These are phyloP conservation scores for Backusella morwellensis DNA, from an alignment of 192 early-diverging fungal species.

Conservation along the genomic window DNA sequence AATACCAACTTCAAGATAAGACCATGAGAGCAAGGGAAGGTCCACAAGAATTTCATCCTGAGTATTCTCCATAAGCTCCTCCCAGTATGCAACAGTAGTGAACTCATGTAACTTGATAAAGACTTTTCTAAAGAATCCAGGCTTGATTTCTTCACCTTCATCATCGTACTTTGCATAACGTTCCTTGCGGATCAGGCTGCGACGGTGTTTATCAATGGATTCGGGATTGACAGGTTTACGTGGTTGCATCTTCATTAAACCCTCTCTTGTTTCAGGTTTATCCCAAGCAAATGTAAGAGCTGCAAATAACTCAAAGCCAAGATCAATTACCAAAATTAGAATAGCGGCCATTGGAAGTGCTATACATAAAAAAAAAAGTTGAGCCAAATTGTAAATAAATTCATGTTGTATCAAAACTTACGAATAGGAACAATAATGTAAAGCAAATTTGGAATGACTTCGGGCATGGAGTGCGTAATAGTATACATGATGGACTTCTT, in stretches of 20 bases:
- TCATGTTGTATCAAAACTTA: neutral
- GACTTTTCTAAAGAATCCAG: conserved; percentile 21
- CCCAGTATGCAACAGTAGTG: conserved; percentile 60
- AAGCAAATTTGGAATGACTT: conserved; percentile 84
- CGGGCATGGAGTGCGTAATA: conserved; percentile 87
- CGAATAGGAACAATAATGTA: conserved; percentile 85
- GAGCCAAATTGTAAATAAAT: neutral
- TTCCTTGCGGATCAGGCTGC: conserved; percentile 46
- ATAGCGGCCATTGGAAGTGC: conserved; percentile 76
- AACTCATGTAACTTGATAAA: conserved; percentile 37
- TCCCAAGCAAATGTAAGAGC: conserved; percentile 94
- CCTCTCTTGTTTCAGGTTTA: conserved; percentile 68
- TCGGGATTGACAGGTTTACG: conserved; percentile 83
- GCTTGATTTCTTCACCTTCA: conserved; percentile 43
- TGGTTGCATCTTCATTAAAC: conserved; percentile 88
- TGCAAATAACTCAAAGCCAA: conserved; percentile 90
- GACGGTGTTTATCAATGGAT: conserved; percentile 71
- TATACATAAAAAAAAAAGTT: neutral
- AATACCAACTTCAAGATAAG: conserved; percentile 84
- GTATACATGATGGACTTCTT: conserved; percentile 95
- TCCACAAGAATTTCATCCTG: conserved; percentile 92
- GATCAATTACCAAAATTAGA: conserved; percentile 88
- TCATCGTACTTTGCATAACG: conserved; percentile 44
- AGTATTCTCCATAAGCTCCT: conserved; percentile 58
- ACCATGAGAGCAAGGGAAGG: conserved; percentile 72